Evolutionary conservation across 2,329 filamentous ascomycete genomes (phyloP).

Genomic region (Exophiala calicioides): DNA sequence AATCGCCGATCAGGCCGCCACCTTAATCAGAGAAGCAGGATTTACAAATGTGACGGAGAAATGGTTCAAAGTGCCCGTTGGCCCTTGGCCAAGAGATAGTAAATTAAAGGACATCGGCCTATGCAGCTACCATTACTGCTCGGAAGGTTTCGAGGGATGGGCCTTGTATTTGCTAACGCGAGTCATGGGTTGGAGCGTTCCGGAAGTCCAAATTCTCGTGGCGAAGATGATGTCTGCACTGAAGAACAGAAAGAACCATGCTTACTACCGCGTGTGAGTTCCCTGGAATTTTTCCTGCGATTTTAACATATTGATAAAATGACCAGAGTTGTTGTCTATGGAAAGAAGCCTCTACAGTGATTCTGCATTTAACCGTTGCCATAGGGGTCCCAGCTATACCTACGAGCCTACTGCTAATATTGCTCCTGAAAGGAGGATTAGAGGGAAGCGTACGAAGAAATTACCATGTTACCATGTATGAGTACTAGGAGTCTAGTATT

Average conservation of each 20-base stretch:
- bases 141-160: slow-evolving; percentile 36
- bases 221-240: slow-evolving; percentile 3
- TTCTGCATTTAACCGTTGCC: too few species aligned
- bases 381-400: too few species aligned
- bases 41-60: slow-evolving; percentile 35
- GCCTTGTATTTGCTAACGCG: slow-evolving; percentile 34
- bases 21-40: slow-evolving; percentile 33
- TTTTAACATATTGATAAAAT: not conserved
- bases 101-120: slow-evolving; percentile 33
- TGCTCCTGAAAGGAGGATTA: too few species aligned
- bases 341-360: not conserved
- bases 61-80: slow-evolving; percentile 34
- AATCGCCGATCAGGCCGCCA: slow-evolving; percentile 14
- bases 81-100: slow-evolving; percentile 33
- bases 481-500: too few species aligned
- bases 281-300: not conserved
- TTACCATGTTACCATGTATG: too few species aligned
- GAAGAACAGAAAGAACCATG: not conserved
- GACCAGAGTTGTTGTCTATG: not conserved
- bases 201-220: slow-evolving; percentile 4
- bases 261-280: not conserved
- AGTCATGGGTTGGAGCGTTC: slow-evolving; percentile 5
- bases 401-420: too few species aligned
- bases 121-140: slow-evolving; percentile 31
- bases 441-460: too few species aligned